phyloP scores from a whole-genome alignment of 2,329 filamentous ascomycete species.

The Stagonosporopsis vannaccii region DNA sequence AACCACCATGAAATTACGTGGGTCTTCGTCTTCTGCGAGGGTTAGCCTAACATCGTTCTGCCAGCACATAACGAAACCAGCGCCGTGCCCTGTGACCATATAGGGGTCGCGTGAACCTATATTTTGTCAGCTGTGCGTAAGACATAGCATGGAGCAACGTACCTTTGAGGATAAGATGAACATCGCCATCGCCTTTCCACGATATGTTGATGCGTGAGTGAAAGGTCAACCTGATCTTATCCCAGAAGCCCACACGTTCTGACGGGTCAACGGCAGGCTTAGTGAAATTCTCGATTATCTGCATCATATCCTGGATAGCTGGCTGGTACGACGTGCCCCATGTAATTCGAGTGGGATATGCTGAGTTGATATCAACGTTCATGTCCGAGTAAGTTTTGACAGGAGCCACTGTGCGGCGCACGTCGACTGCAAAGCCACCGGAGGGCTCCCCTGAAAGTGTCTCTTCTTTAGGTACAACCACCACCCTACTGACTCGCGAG shows the following conservation, averaged over 20 bases:
- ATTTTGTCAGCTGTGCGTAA: conserved; percentile 16
- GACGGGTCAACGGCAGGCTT: conserved; percentile 94
- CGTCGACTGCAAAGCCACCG: conserved; percentile 80
- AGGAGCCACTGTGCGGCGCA: conserved; percentile 88
- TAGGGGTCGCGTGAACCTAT: conserved; percentile 85
- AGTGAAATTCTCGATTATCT: conserved; percentile 96
- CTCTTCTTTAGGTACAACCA: conserved; percentile 78
- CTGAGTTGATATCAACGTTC: conserved; percentile 89
- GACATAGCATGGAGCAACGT: conserved; percentile 32
- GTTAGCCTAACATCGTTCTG: conserved; percentile 90
- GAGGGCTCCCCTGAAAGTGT: conserved; percentile 63
- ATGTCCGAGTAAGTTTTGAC: conserved; percentile 98
- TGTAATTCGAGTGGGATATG: conserved; percentile 88
- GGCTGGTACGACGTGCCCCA: conserved; percentile 99
- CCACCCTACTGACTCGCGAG: conserved; percentile 78
- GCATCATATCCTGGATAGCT: conserved; percentile 99
- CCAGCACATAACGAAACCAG: conserved; percentile 98
- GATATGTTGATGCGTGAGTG: conserved; percentile 88
- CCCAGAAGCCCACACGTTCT: conserved; percentile 96
- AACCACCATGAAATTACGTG: conserved; percentile 92
- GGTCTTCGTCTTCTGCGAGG: conserved; percentile 84
- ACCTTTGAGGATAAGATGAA: conserved; percentile 91
- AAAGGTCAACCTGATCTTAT: conserved; percentile 93
- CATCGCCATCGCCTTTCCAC: conserved; percentile 95
- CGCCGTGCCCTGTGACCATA: conserved; percentile 87